phyloP scores from a whole-genome alignment of 768 basidiomycete genomes.

The Phylloporus scabripes region DNA sequence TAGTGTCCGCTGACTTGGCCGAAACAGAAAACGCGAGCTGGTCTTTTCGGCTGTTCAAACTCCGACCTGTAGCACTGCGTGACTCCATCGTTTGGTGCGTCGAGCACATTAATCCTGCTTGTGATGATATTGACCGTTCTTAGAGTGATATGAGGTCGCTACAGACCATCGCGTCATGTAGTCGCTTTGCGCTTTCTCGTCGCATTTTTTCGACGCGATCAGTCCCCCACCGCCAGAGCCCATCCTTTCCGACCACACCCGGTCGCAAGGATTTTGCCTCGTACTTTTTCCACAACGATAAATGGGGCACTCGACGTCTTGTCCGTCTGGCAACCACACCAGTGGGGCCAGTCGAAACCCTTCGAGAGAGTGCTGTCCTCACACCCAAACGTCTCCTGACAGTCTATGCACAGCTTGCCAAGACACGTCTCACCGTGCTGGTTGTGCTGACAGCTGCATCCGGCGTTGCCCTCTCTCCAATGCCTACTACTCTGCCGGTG shows the following conservation, averaged over 20 bases:
- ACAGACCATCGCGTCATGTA: constrained; percentile 7
- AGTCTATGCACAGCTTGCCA: constrained; percentile 78
- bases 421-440: constrained; percentile 75
- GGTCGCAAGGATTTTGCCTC: constrained; percentile 37
- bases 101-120: background rate
- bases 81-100: constrained; percentile 1
- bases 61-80: constrained; percentile 16
- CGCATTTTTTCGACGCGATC: constrained; percentile 7
- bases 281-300: constrained; percentile 61
- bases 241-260: constrained; percentile 1
- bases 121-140: background rate
- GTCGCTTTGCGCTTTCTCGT: constrained; percentile 9
- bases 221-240: background rate
- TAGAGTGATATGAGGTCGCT: constrained; percentile 18
- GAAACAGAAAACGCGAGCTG: constrained; percentile 6
- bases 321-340: constrained; percentile 11
- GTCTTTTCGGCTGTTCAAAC: constrained; percentile 23
- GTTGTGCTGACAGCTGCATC: constrained; percentile 88
- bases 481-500: constrained; percentile 77
- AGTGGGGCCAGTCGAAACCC: constrained; percentile 21
- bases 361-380: constrained; percentile 37
- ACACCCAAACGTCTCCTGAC: constrained; percentile 50
- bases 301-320: constrained; percentile 37
- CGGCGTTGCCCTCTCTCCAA: constrained; percentile 87
- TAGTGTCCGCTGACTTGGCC: constrained; percentile 17